A percentile compares a stretch with the other conserved stretches of the same genome.
phyloP scores from a whole-genome alignment of 495 filamentous ascomycete species.

The Saxophila tyrrhenica region DNA sequence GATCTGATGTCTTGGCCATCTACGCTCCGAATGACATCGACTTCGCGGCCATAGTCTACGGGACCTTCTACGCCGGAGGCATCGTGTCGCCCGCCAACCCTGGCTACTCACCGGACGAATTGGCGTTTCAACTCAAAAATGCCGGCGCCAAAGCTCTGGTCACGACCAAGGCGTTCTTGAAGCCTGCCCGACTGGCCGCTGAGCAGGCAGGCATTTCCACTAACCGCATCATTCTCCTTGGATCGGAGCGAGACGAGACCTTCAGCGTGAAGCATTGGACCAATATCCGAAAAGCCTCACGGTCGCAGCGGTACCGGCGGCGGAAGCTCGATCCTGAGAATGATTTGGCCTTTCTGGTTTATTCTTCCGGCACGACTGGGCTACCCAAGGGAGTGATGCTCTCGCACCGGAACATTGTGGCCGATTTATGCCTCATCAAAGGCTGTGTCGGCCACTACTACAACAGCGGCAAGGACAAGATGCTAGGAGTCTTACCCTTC shows the following conservation, averaged over 20 bases:
- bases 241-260: constrained; percentile 53
- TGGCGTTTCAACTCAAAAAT: constrained; percentile 82
- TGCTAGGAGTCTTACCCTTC: constrained; percentile 76
- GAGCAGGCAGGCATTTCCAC: constrained; percentile 52
- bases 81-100: constrained; percentile 79
- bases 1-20: constrained; percentile 44
- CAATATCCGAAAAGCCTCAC: constrained; percentile 50
- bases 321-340: constrained; percentile 42
- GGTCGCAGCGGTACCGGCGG: constrained; percentile 37
- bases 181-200: constrained; percentile 54
- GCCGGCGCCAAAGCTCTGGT: constrained; percentile 64
- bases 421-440: constrained; percentile 55
- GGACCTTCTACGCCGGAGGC: constrained; percentile 74
- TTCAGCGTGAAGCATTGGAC: constrained; percentile 63
- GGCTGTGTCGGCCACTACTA: constrained; percentile 47
- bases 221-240: constrained; percentile 63
- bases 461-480: constrained; percentile 43
- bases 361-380: constrained; percentile 37
- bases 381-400: constrained; percentile 34
- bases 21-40: constrained; percentile 32
- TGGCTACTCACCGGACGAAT: constrained; percentile 70
- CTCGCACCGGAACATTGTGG: constrained; percentile 30
- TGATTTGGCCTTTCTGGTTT: constrained; percentile 55
- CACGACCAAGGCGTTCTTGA: constrained; percentile 54
- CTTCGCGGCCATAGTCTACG: constrained; percentile 51